Evolutionary conservation across 257 asterid species (phyloP).

Genomic region (Solanum medicagineum): DNA sequence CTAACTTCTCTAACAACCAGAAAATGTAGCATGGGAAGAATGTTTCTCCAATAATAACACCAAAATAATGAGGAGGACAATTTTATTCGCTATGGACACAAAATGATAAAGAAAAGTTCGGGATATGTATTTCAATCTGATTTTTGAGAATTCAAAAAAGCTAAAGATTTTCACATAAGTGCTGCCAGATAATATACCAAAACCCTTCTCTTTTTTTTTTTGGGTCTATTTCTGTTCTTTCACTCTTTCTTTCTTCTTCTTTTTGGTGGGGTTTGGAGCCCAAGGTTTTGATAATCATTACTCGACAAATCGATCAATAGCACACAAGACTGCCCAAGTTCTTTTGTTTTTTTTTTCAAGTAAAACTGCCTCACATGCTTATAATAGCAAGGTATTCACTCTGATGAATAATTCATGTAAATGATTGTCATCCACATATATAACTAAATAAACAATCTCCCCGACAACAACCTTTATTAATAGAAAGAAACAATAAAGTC

Average conservation of each 20-base stretch:
- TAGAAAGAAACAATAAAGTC: neutral
- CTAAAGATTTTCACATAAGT: neutral
- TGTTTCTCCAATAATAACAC: neutral
- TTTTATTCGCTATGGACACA: neutral
- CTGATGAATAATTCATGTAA: neutral
- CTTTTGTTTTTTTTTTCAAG: neutral
- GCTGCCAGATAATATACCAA: neutral
- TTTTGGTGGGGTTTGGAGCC: neutral
- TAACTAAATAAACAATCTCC: neutral
- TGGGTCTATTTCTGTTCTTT: neutral
- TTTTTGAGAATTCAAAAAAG: neutral
- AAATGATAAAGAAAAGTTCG: neutral
- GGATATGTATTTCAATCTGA: neutral
- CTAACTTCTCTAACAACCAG: neutral
- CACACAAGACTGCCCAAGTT: neutral
- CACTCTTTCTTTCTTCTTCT: neutral
- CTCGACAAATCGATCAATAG: neutral
- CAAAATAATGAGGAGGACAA: neutral
- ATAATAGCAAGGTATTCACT: neutral
- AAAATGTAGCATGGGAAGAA: neutral
- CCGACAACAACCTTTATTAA: neutral
- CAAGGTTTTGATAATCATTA: neutral
- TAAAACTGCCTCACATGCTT: neutral
- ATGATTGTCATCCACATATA: neutral
- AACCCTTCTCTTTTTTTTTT: neutral